Evolutionary conservation across 169 alveolate genomes (phyloP).

Genomic region (Babesia sp.): DNA sequence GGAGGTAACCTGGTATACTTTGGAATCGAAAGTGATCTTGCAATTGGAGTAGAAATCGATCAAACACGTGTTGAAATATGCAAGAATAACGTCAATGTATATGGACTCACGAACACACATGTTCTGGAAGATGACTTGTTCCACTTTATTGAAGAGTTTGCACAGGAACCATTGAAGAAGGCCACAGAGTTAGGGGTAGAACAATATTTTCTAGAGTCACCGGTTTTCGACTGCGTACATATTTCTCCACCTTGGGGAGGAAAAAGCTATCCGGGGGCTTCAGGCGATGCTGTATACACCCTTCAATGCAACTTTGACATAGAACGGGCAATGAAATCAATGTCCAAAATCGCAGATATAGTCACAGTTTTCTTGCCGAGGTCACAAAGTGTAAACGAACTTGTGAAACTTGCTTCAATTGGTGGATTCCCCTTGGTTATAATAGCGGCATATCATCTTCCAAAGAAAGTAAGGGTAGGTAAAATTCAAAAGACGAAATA

Average conservation of each 20-base stretch:
- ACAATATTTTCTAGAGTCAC: conserved; percentile 16
- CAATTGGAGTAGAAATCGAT: conserved; percentile 53
- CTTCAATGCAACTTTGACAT: conserved; percentile 19
- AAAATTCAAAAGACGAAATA: neutral
- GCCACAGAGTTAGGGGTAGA: conserved; percentile 30
- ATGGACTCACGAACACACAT: conserved; percentile 28
- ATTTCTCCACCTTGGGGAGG: conserved; percentile 72
- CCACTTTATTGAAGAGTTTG: conserved; percentile 24
- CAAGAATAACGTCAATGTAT: conserved; percentile 28
- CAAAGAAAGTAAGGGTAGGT: conserved; percentile 19
- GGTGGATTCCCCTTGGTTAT: conserved; percentile 30
- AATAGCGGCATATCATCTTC: conserved; percentile 19
- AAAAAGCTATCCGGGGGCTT: conserved; percentile 34
- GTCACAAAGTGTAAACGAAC: conserved; percentile 49
- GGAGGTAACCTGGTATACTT: conserved; percentile 64
- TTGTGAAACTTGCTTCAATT: conserved; percentile 19
- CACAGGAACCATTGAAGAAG: conserved; percentile 24
- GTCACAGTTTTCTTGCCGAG: conserved; percentile 49
- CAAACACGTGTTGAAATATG: conserved; percentile 41
- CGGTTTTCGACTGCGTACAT: conserved; percentile 31
- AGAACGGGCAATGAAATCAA: conserved; percentile 14
- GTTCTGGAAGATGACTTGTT: conserved; percentile 49
- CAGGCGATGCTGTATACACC: conserved; percentile 8
- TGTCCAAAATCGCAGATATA: conserved; percentile 14
- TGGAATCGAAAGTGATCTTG: conserved; percentile 26